Conservation (phyloP, 108 stramenopile genomes). For the Skeletonema menzelii region DNA sequence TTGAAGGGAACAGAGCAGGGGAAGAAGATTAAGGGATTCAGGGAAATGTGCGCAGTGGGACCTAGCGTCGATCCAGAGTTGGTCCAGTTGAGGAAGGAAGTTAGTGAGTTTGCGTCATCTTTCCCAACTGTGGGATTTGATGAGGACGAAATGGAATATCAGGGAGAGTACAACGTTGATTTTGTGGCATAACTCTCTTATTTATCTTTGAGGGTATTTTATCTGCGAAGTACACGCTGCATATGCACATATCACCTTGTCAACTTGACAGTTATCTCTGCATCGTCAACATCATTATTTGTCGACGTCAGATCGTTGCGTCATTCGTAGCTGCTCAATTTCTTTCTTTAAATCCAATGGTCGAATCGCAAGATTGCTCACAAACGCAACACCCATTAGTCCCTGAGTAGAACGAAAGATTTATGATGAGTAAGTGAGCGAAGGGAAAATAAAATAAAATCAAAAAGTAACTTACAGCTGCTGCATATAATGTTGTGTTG, state of each 20-base stretch:
- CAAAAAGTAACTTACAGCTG: conserved; percentile 26
- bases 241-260: background rate
- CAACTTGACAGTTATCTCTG: background rate
- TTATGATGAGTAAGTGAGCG: too few relatives aligned
- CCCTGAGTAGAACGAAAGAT: background rate
- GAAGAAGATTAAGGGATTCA: conserved; percentile 90
- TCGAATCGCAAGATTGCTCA: conserved; percentile 52
- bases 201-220: background rate
- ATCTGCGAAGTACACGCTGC: background rate
- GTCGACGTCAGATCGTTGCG: too few relatives aligned
- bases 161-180: conserved; percentile 87
- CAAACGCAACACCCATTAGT: conserved; percentile 53
- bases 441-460: too few relatives aligned
- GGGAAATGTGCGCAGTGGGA: conserved; percentile 91
- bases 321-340: conserved; percentile 6
- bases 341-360: conserved; percentile 52
- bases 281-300: too few relatives aligned
- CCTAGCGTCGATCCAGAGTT: conserved; percentile 89
- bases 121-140: conserved; percentile 98
- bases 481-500: conserved; percentile 78
- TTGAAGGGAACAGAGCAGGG: conserved; percentile 83
- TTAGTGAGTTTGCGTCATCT: conserved; percentile 86
- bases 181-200: conserved; percentile 63
- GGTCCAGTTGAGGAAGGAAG: conserved; percentile 86
- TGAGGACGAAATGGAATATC: conserved; percentile 83